Base-by-base conservation (phyloP, 371 early-diverging fungal genomes). In the Cokeromyces recurvatus region DNA sequence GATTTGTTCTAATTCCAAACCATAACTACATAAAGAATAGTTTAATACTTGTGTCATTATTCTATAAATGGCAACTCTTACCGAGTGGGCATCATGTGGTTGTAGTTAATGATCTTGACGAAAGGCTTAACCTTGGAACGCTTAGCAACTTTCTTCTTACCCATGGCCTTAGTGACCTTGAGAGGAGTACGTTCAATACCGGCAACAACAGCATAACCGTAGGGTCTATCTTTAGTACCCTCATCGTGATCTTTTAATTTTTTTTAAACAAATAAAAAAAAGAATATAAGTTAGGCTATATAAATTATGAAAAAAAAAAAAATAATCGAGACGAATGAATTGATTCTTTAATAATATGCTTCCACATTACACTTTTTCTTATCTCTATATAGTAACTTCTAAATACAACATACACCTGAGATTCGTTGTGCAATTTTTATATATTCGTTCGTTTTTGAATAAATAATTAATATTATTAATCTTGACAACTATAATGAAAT, bases 41-140 rank as follows among this genome's bases (percentile, higher is more conserved):
- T 11, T 8, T 8, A 29, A 29, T 8, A 11, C 11, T 8, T 29
- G 29, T 8, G 29, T 11, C 29, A 29, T 29, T 11, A 29, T 11
- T 8, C 29, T 8, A 5, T 29, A 29, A 5, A 29, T 29, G 5
- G 8, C 29, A 29, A 9, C 17, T 15, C 67, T 52, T 81, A 87
- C 82, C 94, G 89, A 59, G 97, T 98, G 75, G 98, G 98, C 94
- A 98, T 96, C 64, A 98, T 74, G 87, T 98, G 98, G 82, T 92
- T 90, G 89, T 93, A 96, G 93, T 98, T 98, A 78, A 98, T 77
- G 52, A 85, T 83, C 89, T 96, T 95, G 78, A 98, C 78, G 86
- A 98, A 98, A 66, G 97, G 87, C 95, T 96, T 96, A 71, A 98
- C 92, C 74, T 79, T 82, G 67, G 92, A 90, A 55, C 98, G 89